Base-by-base conservation (phyloP, 345 rosid genomes). In the Bretschneidera sinensis region DNA sequence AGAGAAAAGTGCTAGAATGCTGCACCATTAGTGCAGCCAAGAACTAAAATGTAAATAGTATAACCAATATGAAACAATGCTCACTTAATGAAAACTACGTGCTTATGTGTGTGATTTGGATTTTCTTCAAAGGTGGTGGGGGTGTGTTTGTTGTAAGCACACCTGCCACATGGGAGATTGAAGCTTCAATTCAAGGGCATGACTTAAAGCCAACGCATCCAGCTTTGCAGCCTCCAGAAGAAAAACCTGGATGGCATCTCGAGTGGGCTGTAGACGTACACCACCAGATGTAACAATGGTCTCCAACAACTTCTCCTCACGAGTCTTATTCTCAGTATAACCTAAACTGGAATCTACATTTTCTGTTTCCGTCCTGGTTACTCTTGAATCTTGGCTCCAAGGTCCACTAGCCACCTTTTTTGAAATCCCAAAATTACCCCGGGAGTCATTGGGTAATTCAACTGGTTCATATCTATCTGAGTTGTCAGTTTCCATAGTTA, bases 81-180 rank as follows among this genome's bases (percentile, higher is more conserved):
- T 39, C 10, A 13, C 45, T 39, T 39, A 39, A 39, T 39, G 11
- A 39, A 39, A 39, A 39, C 45, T 39, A 2, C 1, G 45, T 1
- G 45, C 33, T 28, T 28, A 2, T 8, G 33, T 8, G 33, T 28
- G 33, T 28, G 33, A 28, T 28, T 28, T 28, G 33, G 33, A 28
- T 28, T 28, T 28, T 28, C 33, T 28, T 28, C 33, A 39, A 39
- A 21, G 39, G 33, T 55, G 59, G 63, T 59, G 60, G 59, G 19
- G 6, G 51, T 45, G 50, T 39, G 62, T 23, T 20, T 54, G 21
- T 21, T 60, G 53, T 55, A 50, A 66, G 47, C 75, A 71, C 77
- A 72, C 99, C 91, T 95, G 97, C 99, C 99, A 91, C 79, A 81
- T 31, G 35, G 91, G 92, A 67, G 92, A 86, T 68, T 74, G 88